Base-by-base conservation (phyloP, 148 eudicot species). In the Vaccinium myrtillus region DNA sequence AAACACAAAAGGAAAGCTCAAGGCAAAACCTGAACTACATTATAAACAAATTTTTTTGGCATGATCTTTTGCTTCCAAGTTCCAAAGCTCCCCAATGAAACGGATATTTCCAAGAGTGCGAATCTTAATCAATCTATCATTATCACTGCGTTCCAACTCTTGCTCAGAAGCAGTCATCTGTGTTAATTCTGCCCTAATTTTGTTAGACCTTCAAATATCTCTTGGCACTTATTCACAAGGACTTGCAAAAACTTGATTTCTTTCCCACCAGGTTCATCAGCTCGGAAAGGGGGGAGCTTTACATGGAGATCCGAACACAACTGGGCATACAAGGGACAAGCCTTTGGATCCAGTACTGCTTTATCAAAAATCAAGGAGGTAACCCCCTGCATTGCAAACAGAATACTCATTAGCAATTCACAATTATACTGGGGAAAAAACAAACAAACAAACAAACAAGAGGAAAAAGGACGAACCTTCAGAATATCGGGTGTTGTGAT, bases 331-430 rank as follows among this genome's bases (percentile, higher is more conserved):
- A 97, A 95, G 46, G 93, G 98, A 86, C 99, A 96, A 84, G 94
- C 95, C n/a, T 98, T 97, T n/a, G 99, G 99, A 87, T 97, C 96
- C 81, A 95, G 88, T 15, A 97, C 94, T 53, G 98, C 99, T 87
- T 97, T 97, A 91, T 95, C 99, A 90, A 94, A 97, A 87, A 97
- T 94, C n/a, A 97, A 91, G 16, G 92, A 86, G 84, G 95, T 97
- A 43, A 97, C 98, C 53, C 89, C 99, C 99, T 97, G 91, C 63
- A 86, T 50, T 77, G 58, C 84, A 83, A 65, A 46, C 51, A 87
- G 75, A 87, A 61, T 58, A 36, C 4, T 10, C 19, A 75, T 76
- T 76, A 86, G 82, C 43, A 23, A 32, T 86, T 65, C 13, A 55
- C 30, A 76, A 77, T 32, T 6, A 59, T 49, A 21, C 27, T 0